A percentile compares a stretch with the other conserved stretches of the same genome.
Conservation (phyloP, 768 basidiomycete species). For the Mycena rosella region DNA sequence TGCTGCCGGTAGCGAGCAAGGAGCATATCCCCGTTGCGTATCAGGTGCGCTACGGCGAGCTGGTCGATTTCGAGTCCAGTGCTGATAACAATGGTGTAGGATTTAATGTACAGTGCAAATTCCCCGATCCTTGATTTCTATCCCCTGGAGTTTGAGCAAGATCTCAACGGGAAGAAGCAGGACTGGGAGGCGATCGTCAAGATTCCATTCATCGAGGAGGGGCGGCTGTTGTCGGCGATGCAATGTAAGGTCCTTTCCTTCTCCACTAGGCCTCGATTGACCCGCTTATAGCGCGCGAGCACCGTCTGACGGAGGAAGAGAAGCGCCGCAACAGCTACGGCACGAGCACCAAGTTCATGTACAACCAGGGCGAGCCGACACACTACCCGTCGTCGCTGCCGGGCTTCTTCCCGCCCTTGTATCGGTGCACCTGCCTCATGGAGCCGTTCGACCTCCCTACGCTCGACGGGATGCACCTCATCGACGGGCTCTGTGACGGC, state of each 20-base stretch:
- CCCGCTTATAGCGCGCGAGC: slow-evolving; percentile 72
- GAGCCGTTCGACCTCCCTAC: slow-evolving; percentile 91
- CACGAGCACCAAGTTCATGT: slow-evolving; percentile 84
- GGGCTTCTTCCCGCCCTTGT: slow-evolving; percentile 92
- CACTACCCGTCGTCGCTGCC: slow-evolving; percentile 93
- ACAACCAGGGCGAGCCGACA: slow-evolving; percentile 71
- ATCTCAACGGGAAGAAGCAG: slow-evolving; percentile 97
- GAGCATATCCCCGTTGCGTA: slow-evolving; percentile 91
- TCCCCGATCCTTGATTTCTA: slow-evolving; percentile 97
- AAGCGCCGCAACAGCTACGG: slow-evolving; percentile 80
- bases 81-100: slow-evolving; percentile 57
- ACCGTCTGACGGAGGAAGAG: slow-evolving; percentile 83
- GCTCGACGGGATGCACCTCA: slow-evolving; percentile 84
- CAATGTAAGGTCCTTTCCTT: slow-evolving; percentile 61
- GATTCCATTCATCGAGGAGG: slow-evolving; percentile 96
- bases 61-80: too few species aligned
- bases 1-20: slow-evolving; percentile 90
- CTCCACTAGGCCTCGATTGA: background rate
- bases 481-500: slow-evolving; percentile 90
- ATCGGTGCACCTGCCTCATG: slow-evolving; percentile 83
- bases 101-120: slow-evolving; percentile 86
- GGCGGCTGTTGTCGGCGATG: slow-evolving; percentile 86
- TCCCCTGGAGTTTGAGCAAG: slow-evolving; percentile 89
- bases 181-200: slow-evolving; percentile 99
- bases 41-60: slow-evolving; percentile 68